Base-by-base conservation (phyloP, 2,329 filamentous ascomycete species). In the Chaetomiaceae sp. region DNA sequence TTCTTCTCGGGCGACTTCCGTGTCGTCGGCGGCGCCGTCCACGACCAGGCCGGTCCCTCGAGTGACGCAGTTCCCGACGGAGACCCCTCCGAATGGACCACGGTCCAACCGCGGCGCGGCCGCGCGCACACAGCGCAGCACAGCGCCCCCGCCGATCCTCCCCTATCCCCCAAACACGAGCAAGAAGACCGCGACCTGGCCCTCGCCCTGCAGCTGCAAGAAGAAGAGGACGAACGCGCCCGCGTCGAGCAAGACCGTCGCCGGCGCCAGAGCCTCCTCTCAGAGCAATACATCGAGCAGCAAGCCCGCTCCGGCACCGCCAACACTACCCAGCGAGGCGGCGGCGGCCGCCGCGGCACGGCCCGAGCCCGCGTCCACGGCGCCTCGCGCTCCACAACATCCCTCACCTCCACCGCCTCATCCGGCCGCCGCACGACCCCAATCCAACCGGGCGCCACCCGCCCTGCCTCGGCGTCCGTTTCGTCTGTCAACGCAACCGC, bases 1-100 rank as follows among this genome's bases (percentile, higher is more conserved):
- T 90, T 95, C 63, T 89, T 90, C 61, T 90, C 91, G 0, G 94
- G 94, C 1, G 91, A 97, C 64, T 97, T 97, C 69, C 82, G 87
- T 29, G 77, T 88, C 0, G 88, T 96, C n/a, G 85, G 89, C 19
- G 85, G 85, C 61, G 72, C 66, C 54, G 60, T 22, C 54, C 61
- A 54, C 47, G 51, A 53, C 51, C 57, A 59, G 25, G 25, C 51
- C 9, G 14, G 31, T 8, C 42, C 38, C 36, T 40, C 36, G 47
- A 17, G 23, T 2, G 43, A 50, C 31, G 45, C 29, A 5, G 39
- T 23, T 8, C 8, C 27, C 27, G 34, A 40, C 4, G 36, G 17
- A 3, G 43, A 39, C 33, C 48, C 46, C 25, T 48, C 39, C 15
- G 75, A 72, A 1, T 85, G 82, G 83, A 79, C 79, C 20, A 81